A percentile compares a stretch with the other conserved stretches of the same genome.
These are phyloP conservation scores for Candida mesenterica DNA, from an alignment of 1,139 yeast genomes.

Conservation along the genomic window DNA sequence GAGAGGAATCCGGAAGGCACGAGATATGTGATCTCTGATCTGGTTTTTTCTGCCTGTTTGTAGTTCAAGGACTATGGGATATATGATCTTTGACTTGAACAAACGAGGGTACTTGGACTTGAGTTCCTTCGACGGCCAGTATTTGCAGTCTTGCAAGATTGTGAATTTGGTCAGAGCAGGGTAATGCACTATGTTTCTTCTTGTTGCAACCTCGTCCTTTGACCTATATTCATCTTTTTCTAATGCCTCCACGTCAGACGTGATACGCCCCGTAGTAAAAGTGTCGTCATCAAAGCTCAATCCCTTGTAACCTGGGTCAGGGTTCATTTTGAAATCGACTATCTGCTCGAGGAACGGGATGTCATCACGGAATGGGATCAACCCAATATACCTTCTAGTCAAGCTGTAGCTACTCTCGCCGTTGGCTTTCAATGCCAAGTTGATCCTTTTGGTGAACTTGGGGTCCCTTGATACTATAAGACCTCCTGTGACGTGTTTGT, in stretches of 20 bases:
- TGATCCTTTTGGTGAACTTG: constrained; percentile 16
- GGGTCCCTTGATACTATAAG: constrained; percentile 21
- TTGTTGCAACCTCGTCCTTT: not conserved
- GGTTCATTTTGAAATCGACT: not conserved
- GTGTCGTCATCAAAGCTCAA: constrained; percentile 7
- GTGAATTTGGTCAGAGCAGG: constrained; percentile 18
- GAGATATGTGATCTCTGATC: constrained; percentile 24
- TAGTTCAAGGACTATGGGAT: constrained; percentile 22
- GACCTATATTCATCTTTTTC: constrained; percentile 11
- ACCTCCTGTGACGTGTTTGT: constrained; percentile 27
- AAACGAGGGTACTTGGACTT: constrained; percentile 14
- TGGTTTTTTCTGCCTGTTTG: constrained; percentile 28
- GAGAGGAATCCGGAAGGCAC: constrained; percentile 19
- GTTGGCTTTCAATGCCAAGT: constrained; percentile 10
- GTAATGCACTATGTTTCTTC: constrained; percentile 5
- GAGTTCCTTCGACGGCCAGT: constrained; percentile 7
- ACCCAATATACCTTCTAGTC: constrained; percentile 22
- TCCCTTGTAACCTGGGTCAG: constrained; percentile 6
- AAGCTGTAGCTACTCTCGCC: constrained; percentile 8
- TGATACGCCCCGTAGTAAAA: constrained; percentile 14
- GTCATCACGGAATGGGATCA: constrained; percentile 12
- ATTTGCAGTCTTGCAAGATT: constrained; percentile 12
- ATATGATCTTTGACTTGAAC: constrained; percentile 11
- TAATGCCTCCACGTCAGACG: constrained; percentile 14
- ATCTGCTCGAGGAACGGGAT: constrained; percentile 6